These are phyloP conservation scores for Saitozyma podzolica DNA, from an alignment of 768 basidiomycete species.

Conservation along the genomic window DNA sequence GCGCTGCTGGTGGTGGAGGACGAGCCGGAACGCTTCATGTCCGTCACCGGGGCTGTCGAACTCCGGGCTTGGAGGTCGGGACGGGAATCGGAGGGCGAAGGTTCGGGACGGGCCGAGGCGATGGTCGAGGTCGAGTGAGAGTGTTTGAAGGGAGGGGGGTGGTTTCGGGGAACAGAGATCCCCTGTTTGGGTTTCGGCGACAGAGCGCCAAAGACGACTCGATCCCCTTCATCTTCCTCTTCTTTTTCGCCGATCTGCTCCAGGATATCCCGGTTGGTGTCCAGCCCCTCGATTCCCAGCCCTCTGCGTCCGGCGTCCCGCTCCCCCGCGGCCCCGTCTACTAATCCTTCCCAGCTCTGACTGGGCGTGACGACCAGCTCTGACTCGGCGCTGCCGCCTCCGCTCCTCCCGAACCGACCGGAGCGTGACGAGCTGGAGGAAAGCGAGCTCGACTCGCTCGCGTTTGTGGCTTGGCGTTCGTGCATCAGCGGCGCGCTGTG, in stretches of 20 bases:
- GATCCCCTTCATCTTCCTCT: slow-evolving; percentile 35
- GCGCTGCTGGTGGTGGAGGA: slow-evolving; percentile 2
- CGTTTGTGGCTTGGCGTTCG: slow-evolving; percentile 23
- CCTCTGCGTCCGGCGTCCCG: slow-evolving; percentile 1
- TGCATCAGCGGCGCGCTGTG: slow-evolving; percentile 4
- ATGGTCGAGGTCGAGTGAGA: slow-evolving; percentile 12
- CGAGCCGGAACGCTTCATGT: slow-evolving; percentile 1
- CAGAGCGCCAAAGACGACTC: slow-evolving; percentile 30
- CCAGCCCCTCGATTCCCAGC: slow-evolving; percentile 6
- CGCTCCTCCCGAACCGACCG: slow-evolving; percentile 4
- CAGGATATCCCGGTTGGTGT: slow-evolving; percentile 19
- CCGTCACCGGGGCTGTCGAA: too few relatives aligned
- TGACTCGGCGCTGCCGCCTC: slow-evolving; percentile 24
- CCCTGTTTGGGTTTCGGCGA: neutral
- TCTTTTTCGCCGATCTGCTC: slow-evolving; percentile 43
- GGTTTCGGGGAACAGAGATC: neutral
- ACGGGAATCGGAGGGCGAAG: too few relatives aligned
- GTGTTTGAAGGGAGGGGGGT: neutral
- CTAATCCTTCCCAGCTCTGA: slow-evolving; percentile 40
- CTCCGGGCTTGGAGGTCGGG: too few relatives aligned
- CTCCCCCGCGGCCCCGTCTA: slow-evolving; percentile 17
- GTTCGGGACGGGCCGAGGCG: slow-evolving; percentile 1
- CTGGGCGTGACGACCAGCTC: slow-evolving; percentile 46
- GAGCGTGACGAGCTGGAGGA: slow-evolving; percentile 28
- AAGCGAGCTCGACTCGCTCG: slow-evolving; percentile 16